phyloP scores from a whole-genome alignment of 805 yeast species.

The Saturnispora bothae region DNA sequence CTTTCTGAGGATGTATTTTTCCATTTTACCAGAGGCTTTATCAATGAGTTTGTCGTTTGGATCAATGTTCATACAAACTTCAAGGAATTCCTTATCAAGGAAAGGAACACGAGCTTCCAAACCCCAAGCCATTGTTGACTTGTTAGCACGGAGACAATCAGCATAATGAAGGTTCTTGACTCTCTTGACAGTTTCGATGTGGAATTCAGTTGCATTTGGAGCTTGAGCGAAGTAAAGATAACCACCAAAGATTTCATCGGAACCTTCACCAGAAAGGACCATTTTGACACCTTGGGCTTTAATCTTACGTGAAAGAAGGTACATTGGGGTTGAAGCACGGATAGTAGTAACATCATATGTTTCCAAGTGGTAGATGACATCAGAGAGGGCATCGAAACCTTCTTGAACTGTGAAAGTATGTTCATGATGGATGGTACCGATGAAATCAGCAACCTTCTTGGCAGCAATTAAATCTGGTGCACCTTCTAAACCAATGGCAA shows the following conservation, averaged over 20 bases:
- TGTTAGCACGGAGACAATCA: constrained; percentile 97
- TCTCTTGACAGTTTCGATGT: constrained; percentile 87
- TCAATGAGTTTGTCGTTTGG: constrained; percentile 86
- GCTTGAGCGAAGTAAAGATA: constrained; percentile 96
- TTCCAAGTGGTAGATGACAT: constrained; percentile 91
- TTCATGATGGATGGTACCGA: constrained; percentile 95
- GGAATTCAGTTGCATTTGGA: constrained; percentile 88
- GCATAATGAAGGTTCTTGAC: constrained; percentile 96
- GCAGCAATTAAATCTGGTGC: constrained; percentile 98
- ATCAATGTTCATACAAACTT: constrained; percentile 86
- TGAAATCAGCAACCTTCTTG: constrained; percentile 88
- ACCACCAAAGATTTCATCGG: constrained; percentile 98
- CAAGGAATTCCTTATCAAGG: constrained; percentile 88
- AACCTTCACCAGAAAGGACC: constrained; percentile 98
- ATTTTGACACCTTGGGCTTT: constrained; percentile 99
- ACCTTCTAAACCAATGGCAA: constrained; percentile 93
- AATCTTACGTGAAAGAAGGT: constrained; percentile 87
- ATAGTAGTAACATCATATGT: constrained; percentile 98
- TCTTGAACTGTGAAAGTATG: constrained; percentile 95
- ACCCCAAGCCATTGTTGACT: constrained; percentile 99
- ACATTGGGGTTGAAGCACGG: constrained; percentile 99
- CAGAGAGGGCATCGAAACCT: constrained; percentile 90
- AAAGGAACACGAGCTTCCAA: constrained; percentile 99
- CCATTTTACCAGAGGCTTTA: constrained; percentile 65
- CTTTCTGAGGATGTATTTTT: constrained; percentile 92